Evolutionary conservation across 805 yeast genomes (phyloP).

Genomic region (Kazachstania kunashirensis): DNA sequence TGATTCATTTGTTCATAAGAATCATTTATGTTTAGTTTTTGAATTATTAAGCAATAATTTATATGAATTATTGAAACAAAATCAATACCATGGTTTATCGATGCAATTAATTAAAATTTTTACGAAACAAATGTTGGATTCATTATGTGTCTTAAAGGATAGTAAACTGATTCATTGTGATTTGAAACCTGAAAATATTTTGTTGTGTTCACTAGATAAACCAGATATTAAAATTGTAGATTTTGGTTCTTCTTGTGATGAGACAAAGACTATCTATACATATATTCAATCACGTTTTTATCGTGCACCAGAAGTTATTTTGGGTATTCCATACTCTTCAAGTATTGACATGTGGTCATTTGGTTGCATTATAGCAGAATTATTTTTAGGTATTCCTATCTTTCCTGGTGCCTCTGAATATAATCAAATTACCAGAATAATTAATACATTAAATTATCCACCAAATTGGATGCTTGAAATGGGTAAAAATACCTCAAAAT

Average conservation of each 20-base stretch:
- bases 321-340: slow-evolving; percentile 86
- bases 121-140: slow-evolving; percentile 70
- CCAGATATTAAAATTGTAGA: slow-evolving; percentile 89
- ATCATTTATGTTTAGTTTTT: slow-evolving; percentile 86
- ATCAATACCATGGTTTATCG: slow-evolving; percentile 83
- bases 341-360: slow-evolving; percentile 97
- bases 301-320: slow-evolving; percentile 87
- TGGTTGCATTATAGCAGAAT: slow-evolving; percentile 86
- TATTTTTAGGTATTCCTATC: slow-evolving; percentile 82
- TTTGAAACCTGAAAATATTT: slow-evolving; percentile 89
- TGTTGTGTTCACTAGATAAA: slow-evolving; percentile 57
- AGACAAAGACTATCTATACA: slow-evolving; percentile 78
- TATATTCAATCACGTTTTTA: slow-evolving; percentile 90
- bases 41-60: slow-evolving; percentile 81
- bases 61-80: slow-evolving; percentile 84
- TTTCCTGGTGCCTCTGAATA: slow-evolving; percentile 94
- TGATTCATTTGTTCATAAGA: slow-evolving; percentile 86
- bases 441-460: slow-evolving; percentile 75
- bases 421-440: slow-evolving; percentile 76
- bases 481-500: slow-evolving; percentile 75
- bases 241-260: slow-evolving; percentile 93
- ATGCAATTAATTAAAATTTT: slow-evolving; percentile 70
- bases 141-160: slow-evolving; percentile 70
- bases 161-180: slow-evolving; percentile 91
- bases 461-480: slow-evolving; percentile 95